Evolutionary conservation across 345 rosid genomes (phyloP).

Genomic region (Cochlearia excelsa): DNA sequence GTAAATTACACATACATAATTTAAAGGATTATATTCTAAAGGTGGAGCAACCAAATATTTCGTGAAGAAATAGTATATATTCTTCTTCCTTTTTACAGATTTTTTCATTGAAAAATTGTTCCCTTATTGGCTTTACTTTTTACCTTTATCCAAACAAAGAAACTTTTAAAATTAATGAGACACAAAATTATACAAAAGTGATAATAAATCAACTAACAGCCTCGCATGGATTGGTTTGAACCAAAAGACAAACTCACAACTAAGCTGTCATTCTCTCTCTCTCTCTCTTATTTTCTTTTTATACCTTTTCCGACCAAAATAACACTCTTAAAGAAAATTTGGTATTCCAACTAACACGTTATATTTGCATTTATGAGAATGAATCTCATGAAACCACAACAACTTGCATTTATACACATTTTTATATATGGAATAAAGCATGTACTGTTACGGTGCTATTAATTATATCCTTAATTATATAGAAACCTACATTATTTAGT

Average conservation of each 20-base stretch:
- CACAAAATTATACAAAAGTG: constrained; percentile 24
- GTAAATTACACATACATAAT: too few relatives aligned
- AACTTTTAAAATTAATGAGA: constrained; percentile 11
- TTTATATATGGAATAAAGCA: constrained; percentile 17
- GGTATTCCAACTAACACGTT: constrained; percentile 31
- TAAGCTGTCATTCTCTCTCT: constrained; percentile 28
- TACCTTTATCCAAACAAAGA: constrained; percentile 19
- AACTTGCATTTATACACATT: constrained; percentile 22
- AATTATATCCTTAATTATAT: constrained; percentile 1
- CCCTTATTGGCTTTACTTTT: constrained; percentile 27
- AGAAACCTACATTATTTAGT: not conserved
- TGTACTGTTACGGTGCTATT: not conserved
- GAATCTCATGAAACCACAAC: constrained; percentile 19
- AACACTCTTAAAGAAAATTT: constrained; percentile 15
- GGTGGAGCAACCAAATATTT: too few relatives aligned
- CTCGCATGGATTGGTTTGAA: constrained; percentile 22
- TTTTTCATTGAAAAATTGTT: constrained; percentile 26
- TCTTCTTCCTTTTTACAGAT: constrained; percentile 10
- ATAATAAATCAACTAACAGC: constrained; percentile 17
- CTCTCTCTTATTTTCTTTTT: not conserved
- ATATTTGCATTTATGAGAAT: constrained; percentile 20
- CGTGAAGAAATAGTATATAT: constrained; percentile 25
- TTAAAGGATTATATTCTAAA: too few relatives aligned
- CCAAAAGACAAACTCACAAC: constrained; percentile 34
- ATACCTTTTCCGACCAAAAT: not conserved